Evolutionary conservation across 805 yeast genomes (phyloP).

Genomic region (Nakazawaea anatomiae): DNA sequence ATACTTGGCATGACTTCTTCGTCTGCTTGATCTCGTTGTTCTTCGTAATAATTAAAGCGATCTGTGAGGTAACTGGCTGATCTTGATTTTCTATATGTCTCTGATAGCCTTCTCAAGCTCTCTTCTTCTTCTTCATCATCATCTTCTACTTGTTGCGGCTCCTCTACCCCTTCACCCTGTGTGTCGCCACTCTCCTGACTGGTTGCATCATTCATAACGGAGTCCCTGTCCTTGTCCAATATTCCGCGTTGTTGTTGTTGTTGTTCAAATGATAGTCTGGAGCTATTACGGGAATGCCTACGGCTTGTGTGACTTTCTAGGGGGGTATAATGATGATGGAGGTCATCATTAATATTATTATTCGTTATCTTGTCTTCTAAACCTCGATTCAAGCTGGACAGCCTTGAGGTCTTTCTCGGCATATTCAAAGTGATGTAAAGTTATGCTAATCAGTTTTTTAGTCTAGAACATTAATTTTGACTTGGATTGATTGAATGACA

Average conservation of each 20-base stretch:
- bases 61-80: conserved; percentile 8
- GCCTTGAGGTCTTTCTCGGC: conserved; percentile 3
- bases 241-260: background rate
- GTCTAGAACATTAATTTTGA: no score
- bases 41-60: conserved; percentile 6
- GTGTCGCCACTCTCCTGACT: conserved; percentile 23
- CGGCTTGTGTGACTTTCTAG: background rate
- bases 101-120: conserved; percentile 28
- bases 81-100: conserved; percentile 13
- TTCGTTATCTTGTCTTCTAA: background rate
- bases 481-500: no score
- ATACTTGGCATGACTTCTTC: conserved; percentile 3
- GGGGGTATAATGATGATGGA: background rate
- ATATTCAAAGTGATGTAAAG: background rate
- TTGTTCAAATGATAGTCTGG: background rate
- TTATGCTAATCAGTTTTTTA: no score
- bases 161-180: conserved; percentile 1
- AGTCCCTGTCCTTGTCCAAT: conserved; percentile 9
- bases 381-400: background rate
- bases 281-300: conserved; percentile 2
- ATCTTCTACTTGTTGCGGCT: conserved; percentile 9
- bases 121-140: conserved; percentile 23
- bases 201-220: conserved; percentile 13
- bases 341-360: background rate
- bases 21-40: background rate